A percentile compares a stretch with the other conserved stretches of the same genome.
phyloP scores from a whole-genome alignment of 73 alveolate species.

The Durusdinium trenchii region DNA sequence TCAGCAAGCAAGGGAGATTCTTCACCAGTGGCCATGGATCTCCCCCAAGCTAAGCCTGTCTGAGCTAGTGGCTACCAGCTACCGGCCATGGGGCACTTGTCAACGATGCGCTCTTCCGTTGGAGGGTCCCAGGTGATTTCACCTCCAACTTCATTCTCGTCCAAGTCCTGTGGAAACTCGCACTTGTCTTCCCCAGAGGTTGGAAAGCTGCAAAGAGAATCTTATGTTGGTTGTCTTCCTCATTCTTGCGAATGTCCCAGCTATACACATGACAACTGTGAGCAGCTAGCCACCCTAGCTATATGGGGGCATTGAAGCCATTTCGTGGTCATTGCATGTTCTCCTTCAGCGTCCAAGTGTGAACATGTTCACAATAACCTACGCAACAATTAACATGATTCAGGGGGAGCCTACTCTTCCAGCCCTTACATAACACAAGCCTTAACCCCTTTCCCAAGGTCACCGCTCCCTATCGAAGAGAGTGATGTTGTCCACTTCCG shows the following conservation, averaged over 20 bases:
- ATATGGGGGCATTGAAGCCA: no score
- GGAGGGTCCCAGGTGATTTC: constrained; percentile 94
- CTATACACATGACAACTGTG: no score
- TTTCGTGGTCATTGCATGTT: no score
- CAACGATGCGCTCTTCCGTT: constrained; percentile 70
- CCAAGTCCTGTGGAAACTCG: constrained; percentile 41
- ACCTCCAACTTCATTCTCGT: constrained; percentile 61
- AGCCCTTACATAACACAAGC: neutral
- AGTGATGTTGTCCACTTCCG: constrained; percentile 90
- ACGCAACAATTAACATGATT: neutral
- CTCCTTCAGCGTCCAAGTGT: neutral
- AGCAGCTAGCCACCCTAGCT: neutral
- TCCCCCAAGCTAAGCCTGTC: no score
- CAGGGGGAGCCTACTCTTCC: neutral
- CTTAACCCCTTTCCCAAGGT: no score
- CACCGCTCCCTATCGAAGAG: constrained; percentile 85
- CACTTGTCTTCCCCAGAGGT: no score
- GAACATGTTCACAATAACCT: neutral
- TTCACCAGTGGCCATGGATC: no score
- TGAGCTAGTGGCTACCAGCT: no score
- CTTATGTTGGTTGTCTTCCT: no score
- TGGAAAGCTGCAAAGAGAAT: no score
- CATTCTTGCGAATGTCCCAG: no score
- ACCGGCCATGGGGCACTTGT: neutral
- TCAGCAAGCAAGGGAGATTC: neutral